Conservation (phyloP, 78 protist species). For the Pelomyxa schiedti region DNA sequence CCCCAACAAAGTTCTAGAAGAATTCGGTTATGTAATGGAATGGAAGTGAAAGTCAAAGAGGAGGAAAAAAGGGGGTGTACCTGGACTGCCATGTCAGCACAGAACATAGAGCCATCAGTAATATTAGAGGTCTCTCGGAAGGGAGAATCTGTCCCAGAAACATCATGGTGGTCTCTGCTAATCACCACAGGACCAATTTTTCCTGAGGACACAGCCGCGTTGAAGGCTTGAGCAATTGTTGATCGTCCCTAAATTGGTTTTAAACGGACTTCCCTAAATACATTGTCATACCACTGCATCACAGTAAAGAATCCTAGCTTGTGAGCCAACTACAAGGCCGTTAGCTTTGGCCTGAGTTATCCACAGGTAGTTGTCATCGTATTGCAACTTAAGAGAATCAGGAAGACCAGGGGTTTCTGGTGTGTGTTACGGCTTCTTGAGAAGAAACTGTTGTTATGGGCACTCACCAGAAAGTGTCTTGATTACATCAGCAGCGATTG, state of each 20-base stretch:
- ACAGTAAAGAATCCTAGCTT: constrained; percentile 72
- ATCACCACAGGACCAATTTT: constrained; percentile 46
- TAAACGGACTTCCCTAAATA: too few relatives aligned
- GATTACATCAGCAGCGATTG: constrained; percentile 59
- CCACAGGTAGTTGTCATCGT: constrained; percentile 75
- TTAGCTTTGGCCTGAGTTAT: constrained; percentile 50
- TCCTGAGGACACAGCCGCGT: constrained; percentile 66
- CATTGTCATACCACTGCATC: too few relatives aligned
- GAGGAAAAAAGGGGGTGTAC: background rate
- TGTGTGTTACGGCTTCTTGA: too few relatives aligned
- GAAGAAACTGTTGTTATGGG: too few relatives aligned
- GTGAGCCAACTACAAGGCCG: constrained; percentile 69
- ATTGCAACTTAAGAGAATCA: constrained; percentile 45
- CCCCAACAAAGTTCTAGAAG: constrained; percentile 72
- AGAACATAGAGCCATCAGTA: constrained; percentile 60
- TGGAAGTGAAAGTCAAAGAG: background rate
- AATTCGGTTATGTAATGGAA: too few relatives aligned
- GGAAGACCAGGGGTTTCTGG: constrained; percentile 27
- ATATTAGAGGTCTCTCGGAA: constrained; percentile 82
- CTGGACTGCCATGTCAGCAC: constrained; percentile 78
- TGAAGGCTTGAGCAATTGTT: constrained; percentile 68
- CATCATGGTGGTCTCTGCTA: constrained; percentile 87
- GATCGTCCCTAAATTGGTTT: constrained; percentile 63
- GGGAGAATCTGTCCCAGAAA: constrained; percentile 80
- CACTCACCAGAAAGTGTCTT: constrained; percentile 1